Evolutionary conservation across 208 protist species (phyloP), one percentile per base, ranked within the genome.

Genomic region (Trypanosoma lewisi): DNA sequence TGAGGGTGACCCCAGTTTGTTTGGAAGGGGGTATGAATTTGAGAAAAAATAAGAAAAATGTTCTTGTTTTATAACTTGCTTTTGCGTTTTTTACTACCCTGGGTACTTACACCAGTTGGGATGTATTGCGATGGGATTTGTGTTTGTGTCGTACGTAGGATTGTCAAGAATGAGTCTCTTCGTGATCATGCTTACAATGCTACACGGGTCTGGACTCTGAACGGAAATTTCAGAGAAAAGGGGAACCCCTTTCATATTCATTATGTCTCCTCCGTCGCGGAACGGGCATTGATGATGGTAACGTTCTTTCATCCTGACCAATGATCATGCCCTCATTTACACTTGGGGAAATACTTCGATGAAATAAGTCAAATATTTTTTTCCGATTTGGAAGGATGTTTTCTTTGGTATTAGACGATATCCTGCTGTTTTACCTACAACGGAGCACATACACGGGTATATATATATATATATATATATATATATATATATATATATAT

Each of bases 271-370:
- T 14, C 16, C 19, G 61, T 68, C 30, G 58, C 28, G 27, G 70
- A 70, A 37, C 33, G 63, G 33, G 28, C 49, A 37, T 25, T 77
- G 17, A 23, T 67, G 27, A 56, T 53, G 41, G 39, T 63, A n/a
- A 52, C 51, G 19, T 23, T 36, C 4, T 54, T 67, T 54, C 63
- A 77, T 33, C 41, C 39, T 49, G 42, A 27, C 47, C 63, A 70
- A 33, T 63, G 75, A 8, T 50, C 71, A 33, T 75, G 58, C 50
- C 21, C 71, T 19, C 21, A 67, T 54, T 27, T 70, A 23, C 2
- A 63, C 16, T 50, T 77, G 25, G 71, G 70, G 12, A 76, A 72
- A 45, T 66, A 44, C 23, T 57, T 48, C 47, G 37, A 51, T 28
- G 57, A n/a, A 23, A 11, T 30, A 39, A 31, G 45, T n/a, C 36